Base-by-base conservation (phyloP, 2,329 filamentous ascomycete genomes). In the Leptographium flavum region DNA sequence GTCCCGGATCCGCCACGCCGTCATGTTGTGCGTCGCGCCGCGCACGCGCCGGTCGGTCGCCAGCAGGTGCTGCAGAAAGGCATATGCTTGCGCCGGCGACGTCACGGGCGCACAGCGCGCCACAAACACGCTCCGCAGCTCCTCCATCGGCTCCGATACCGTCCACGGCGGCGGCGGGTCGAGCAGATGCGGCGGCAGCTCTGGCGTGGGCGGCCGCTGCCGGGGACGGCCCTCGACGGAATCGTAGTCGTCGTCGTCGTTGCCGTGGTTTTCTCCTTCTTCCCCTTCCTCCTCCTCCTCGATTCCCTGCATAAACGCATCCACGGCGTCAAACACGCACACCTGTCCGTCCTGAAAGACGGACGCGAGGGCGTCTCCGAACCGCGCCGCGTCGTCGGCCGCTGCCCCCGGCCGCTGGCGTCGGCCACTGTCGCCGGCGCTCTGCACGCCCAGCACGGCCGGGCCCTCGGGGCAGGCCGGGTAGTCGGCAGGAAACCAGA, bases 1-100 rank as follows among this genome's bases (percentile, higher is more conserved):
- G n/a, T n/a, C n/a, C n/a, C 74, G 76, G 45, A 96, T 88, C 11
- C 92, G 76, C 85, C 87, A 96, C 1, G 90, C 90, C 19, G 83
- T 88, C 58, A 98, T 95, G 61, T 96, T 96, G 61, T 98, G 92
- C 49, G 90, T 87, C 5, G 92, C 92, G 39, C 73, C 69, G n/a
- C 87, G 81, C 31, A 87, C 81, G 54, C 84, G 87, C 63, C 83
- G 87, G 62, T 96, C 87, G 9, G 79, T 83, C 5, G 80, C 73
- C 8, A 95, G 70, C 1, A 98, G 71, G 59, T 93, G 80, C 37
- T 76, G 69, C 1, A 96, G 64, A 56, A 76, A 88, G 3, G 66
- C 62, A 47, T 77, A 75, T 3, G 88, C 90, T 60, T 92, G 75
- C 1, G 71, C 66, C 1, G 84, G 75, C 4, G 81, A 84, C 0